These are phyloP conservation scores for Akebia trifoliata DNA, from an alignment of 164 flowering plant genomes.

Conservation along the genomic window DNA sequence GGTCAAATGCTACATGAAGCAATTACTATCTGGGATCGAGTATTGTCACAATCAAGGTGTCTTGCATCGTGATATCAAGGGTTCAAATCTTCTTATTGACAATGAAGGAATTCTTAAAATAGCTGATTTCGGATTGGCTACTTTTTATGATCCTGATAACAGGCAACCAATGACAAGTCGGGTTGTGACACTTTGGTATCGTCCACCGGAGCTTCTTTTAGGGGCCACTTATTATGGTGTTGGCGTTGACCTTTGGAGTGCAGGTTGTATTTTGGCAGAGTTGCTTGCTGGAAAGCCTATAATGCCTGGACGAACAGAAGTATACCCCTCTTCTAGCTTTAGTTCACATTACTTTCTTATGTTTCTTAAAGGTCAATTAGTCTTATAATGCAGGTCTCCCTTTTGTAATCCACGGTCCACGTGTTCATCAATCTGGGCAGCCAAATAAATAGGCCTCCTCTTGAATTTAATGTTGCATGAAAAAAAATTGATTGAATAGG, in stretches of 20 bases:
- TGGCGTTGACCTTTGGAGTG: constrained; percentile 80
- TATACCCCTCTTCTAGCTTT: constrained; percentile 8
- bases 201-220: constrained; percentile 79
- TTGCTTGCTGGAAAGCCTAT: constrained; percentile 71
- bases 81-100: constrained; percentile 68
- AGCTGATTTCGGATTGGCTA: constrained; percentile 80
- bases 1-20: constrained; percentile 80
- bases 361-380: neutral
- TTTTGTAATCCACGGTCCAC: no score
- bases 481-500: no score
- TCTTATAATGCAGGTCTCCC: neutral
- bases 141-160: constrained; percentile 44
- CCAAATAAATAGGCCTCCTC: neutral
- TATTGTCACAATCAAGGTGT: constrained; percentile 69
- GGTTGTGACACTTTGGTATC: constrained; percentile 85
- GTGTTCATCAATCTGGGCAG: neutral
- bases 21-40: constrained; percentile 68
- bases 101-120: constrained; percentile 65
- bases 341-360: neutral
- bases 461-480: neutral
- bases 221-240: constrained; percentile 71
- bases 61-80: constrained; percentile 73
- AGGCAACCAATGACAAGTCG: constrained; percentile 66
- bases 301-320: constrained; percentile 80
- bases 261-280: constrained; percentile 82